Evolutionary conservation across 345 rosid species (phyloP).

Genomic region (Zanthoxylum bungeanum): DNA sequence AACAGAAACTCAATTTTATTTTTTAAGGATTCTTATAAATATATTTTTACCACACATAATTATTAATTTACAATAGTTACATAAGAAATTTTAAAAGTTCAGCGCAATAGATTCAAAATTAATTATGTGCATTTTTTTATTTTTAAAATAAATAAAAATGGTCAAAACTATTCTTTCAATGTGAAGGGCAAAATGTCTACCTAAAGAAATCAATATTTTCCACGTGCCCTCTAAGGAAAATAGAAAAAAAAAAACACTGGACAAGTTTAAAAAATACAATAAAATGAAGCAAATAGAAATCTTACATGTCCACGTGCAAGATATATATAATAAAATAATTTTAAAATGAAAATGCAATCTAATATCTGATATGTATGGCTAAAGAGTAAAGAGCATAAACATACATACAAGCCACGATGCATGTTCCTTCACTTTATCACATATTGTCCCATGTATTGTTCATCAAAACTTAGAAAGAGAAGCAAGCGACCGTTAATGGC

Average conservation of each 20-base stretch:
- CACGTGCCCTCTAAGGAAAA: background rate
- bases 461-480: background rate
- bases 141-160: too few relatives aligned
- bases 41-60: too few relatives aligned
- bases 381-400: background rate
- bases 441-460: background rate
- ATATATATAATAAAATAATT: too few relatives aligned
- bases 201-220: background rate
- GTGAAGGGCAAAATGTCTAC: background rate
- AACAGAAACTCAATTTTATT: too few relatives aligned
- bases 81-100: too few relatives aligned
- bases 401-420: background rate
- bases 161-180: too few relatives aligned
- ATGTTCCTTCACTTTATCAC: background rate
- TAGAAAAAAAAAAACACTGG: background rate
- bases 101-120: too few relatives aligned
- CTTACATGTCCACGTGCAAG: background rate
- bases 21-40: too few relatives aligned
- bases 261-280: background rate
- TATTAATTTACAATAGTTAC: too few relatives aligned
- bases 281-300: background rate
- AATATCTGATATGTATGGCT: background rate
- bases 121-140: too few relatives aligned
- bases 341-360: background rate
- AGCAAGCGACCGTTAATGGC: conserved; percentile 23